Conservation (phyloP, 2,329 filamentous ascomycete genomes). For the Trichoderma koningii region DNA sequence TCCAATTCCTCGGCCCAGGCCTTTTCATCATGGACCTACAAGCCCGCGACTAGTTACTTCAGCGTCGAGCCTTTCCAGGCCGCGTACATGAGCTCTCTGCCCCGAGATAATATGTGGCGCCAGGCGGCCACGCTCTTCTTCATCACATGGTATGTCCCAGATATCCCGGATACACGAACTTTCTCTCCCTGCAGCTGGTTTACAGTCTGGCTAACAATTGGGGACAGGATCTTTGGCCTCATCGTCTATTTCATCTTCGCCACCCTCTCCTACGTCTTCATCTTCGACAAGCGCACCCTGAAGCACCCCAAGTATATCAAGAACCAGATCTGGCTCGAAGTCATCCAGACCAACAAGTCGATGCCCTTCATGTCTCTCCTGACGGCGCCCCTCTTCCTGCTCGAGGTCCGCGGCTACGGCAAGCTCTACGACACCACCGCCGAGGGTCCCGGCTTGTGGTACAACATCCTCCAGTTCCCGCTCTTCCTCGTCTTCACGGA, state of each 20-base stretch:
- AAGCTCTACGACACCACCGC: slow-evolving; percentile 82
- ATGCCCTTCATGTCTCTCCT: slow-evolving; percentile 82
- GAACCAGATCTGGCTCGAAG: slow-evolving; percentile 87
- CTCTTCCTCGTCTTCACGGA: slow-evolving; percentile 88
- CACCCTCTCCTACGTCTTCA: slow-evolving; percentile 78
- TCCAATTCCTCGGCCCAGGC: slow-evolving; percentile 58
- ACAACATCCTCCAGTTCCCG: slow-evolving; percentile 82
- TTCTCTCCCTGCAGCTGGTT: background rate
- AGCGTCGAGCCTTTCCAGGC: slow-evolving; percentile 69
- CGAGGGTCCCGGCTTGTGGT: slow-evolving; percentile 75
- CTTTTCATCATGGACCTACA: slow-evolving; percentile 67
- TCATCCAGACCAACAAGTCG: slow-evolving; percentile 72
- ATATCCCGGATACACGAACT: background rate
- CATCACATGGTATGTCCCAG: slow-evolving; percentile 73
- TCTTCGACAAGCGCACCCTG: slow-evolving; percentile 89
- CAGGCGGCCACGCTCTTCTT: slow-evolving; percentile 76
- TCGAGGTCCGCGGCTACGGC: slow-evolving; percentile 80
- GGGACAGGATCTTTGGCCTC: slow-evolving; percentile 76
- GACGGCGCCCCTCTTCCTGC: slow-evolving; percentile 78
- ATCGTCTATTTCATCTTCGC: slow-evolving; percentile 84
- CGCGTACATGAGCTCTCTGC: slow-evolving; percentile 77
- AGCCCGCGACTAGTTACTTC: slow-evolving; percentile 72
- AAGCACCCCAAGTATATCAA: slow-evolving; percentile 93
- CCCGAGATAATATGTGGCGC: slow-evolving; percentile 74
- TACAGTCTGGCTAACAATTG: slow-evolving; percentile 17